Conservation (phyloP, 1,139 yeast species). For the Insectozyma bohioensis region DNA sequence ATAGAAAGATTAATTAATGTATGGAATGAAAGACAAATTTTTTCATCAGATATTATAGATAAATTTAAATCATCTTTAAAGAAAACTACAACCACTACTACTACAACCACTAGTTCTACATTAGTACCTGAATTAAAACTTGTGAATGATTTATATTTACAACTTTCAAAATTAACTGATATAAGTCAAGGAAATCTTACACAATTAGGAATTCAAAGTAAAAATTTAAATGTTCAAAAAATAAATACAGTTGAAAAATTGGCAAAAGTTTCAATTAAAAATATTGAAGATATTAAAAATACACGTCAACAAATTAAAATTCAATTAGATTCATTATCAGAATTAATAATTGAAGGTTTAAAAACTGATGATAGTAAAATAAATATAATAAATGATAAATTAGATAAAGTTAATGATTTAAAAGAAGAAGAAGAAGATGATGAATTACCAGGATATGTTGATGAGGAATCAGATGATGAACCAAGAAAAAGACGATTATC, state of each 20-base stretch:
- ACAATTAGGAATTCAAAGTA: slow-evolving; percentile 45
- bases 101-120: slow-evolving; percentile 9
- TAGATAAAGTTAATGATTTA: slow-evolving; percentile 24
- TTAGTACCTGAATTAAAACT: slow-evolving; percentile 42
- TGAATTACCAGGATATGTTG: slow-evolving; percentile 16
- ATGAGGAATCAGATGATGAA: slow-evolving; percentile 27
- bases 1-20: slow-evolving; percentile 66
- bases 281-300: slow-evolving; percentile 37
- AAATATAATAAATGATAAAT: slow-evolving; percentile 41
- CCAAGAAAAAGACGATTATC: slow-evolving; percentile 22
- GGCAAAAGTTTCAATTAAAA: slow-evolving; percentile 35
- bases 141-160: slow-evolving; percentile 32
- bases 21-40: slow-evolving; percentile 71
- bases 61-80: slow-evolving; percentile 34
- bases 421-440: slow-evolving; percentile 16
- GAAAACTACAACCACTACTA: slow-evolving; percentile 23
- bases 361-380: slow-evolving; percentile 45
- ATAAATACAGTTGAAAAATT: slow-evolving; percentile 45
- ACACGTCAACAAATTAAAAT: slow-evolving; percentile 40
- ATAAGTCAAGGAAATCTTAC: slow-evolving; percentile 38
- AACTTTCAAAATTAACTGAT: slow-evolving; percentile 30
- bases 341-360: slow-evolving; percentile 41
- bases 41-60: slow-evolving; percentile 41
- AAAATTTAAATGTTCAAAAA: slow-evolving; percentile 48
- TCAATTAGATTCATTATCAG: slow-evolving; percentile 44